Percentiles rank a stretch among this genome's conserved stretches.
Evolutionary conservation across 1,284 basidiomycete genomes (phyloP).

Genomic region (Moesziomyces sp.): DNA sequence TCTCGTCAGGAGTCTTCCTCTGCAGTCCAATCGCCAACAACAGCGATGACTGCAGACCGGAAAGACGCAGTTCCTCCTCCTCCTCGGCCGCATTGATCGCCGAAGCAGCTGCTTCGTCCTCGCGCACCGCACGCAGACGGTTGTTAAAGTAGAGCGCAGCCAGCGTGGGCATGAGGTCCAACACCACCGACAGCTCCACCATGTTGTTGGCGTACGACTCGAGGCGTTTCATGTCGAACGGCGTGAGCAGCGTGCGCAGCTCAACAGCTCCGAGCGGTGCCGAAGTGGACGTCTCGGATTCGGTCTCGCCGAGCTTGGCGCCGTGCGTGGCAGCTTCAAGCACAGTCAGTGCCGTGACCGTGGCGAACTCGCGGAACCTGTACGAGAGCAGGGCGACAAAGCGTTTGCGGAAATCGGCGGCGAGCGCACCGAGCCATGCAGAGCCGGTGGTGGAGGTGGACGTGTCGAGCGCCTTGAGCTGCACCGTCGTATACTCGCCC

Average conservation of each 20-base stretch:
- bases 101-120: conserved; percentile 50
- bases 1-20: conserved; percentile 86
- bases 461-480: conserved; percentile 74
- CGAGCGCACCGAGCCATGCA: conserved; percentile 89
- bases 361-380: conserved; percentile 92
- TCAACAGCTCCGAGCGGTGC: conserved; percentile 73
- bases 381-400: conserved; percentile 91
- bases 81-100: conserved; percentile 40
- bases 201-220: conserved; percentile 95
- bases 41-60: conserved; percentile 57
- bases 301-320: conserved; percentile 61
- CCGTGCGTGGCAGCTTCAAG: conserved; percentile 84
- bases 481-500: conserved; percentile 94
- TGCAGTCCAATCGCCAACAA: conserved; percentile 83
- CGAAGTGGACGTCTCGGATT: conserved; percentile 13
- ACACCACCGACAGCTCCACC: conserved; percentile 94
- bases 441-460: conserved; percentile 68
- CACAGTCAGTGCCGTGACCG: conserved; percentile 85
- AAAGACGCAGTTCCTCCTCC: conserved; percentile 51
- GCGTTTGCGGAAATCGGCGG: conserved; percentile 90
- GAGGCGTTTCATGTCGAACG: conserved; percentile 95
- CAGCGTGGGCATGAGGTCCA: conserved; percentile 87
- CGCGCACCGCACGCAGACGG: conserved; percentile 58
- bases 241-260: conserved; percentile 79
- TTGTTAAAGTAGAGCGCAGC: conserved; percentile 85